Conservation (phyloP, 768 basidiomycete genomes). For the Phanerochaete carnosa region DNA sequence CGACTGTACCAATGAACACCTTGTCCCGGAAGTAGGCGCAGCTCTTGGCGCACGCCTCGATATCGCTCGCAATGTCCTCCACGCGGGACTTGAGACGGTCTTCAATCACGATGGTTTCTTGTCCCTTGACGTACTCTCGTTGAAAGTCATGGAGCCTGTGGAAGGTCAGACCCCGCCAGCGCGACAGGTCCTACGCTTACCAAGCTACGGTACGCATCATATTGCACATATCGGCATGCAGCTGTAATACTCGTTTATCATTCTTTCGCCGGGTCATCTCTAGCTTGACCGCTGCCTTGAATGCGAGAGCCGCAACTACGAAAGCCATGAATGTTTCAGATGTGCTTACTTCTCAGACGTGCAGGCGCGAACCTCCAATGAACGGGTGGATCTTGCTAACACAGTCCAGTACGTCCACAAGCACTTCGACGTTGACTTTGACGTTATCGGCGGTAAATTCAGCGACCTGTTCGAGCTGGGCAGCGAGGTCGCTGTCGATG, state of each 20-base stretch:
- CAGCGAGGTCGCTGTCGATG: not conserved
- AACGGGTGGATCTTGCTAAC: slow-evolving; percentile 24
- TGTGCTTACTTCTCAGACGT: not conserved
- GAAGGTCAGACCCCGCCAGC: not conserved
- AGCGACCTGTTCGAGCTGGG: not conserved
- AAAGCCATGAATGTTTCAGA: not conserved
- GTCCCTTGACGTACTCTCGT: too few species aligned
- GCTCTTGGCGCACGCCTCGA: slow-evolving; percentile 26
- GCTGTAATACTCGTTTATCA: slow-evolving; percentile 41
- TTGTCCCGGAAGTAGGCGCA: slow-evolving; percentile 30
- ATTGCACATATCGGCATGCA: slow-evolving; percentile 47
- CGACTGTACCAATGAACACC: slow-evolving; percentile 9
- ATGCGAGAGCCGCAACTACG: slow-evolving; percentile 45
- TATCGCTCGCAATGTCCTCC: slow-evolving; percentile 23
- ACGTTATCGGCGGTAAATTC: not conserved
- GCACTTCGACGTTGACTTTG: not conserved
- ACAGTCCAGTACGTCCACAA: slow-evolving; percentile 23
- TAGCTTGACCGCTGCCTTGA: slow-evolving; percentile 43
- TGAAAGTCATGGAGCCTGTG: not conserved
- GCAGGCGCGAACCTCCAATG: slow-evolving; percentile 15
- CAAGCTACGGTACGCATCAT: slow-evolving; percentile 43
- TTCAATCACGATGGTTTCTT: not conserved
- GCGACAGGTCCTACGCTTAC: slow-evolving; percentile 22
- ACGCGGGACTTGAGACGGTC: slow-evolving; percentile 30
- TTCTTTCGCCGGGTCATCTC: slow-evolving; percentile 48